A percentile compares a stretch with the other conserved stretches of the same genome.
Evolutionary conservation across 179 eudicot species (phyloP).

Genomic region (Silene coronaria): DNA sequence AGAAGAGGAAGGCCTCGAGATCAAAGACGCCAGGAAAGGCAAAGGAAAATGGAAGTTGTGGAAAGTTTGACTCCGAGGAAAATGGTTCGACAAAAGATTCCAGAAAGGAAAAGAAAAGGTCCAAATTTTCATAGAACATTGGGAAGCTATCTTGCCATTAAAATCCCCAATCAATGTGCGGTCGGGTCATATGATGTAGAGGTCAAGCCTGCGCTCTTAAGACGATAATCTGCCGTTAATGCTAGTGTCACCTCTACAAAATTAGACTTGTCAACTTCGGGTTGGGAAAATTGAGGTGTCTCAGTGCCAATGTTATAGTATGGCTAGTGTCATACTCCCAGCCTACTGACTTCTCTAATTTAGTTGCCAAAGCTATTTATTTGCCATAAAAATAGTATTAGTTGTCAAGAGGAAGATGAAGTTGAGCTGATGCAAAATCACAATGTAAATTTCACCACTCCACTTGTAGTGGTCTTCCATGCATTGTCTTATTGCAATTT

Average conservation of each 20-base stretch:
- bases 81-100: constrained; percentile 37
- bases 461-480: not conserved
- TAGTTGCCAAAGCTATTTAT: constrained; percentile 4
- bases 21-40: constrained; percentile 32
- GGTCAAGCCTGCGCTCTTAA: not conserved
- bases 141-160: not conserved
- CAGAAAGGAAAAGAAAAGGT: constrained; percentile 36
- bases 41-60: constrained; percentile 37
- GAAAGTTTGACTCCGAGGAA: constrained; percentile 22
- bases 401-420: not conserved
- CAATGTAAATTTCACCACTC: constrained; percentile 2
- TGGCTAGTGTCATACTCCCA: not conserved
- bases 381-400: not conserved
- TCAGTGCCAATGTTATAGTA: not conserved
- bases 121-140: constrained; percentile 15
- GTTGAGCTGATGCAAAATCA: not conserved
- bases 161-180: not conserved
- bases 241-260: not conserved
- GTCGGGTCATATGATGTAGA: not conserved
- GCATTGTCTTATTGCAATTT: not conserved
- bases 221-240: not conserved
- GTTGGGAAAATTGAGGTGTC: not conserved
- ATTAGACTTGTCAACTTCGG: not conserved
- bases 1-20: constrained; percentile 50
- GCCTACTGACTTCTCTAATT: not conserved